These are phyloP conservation scores for Trichoderma simmonsii DNA, from an alignment of 2,329 filamentous ascomycete genomes.

Conservation along the genomic window DNA sequence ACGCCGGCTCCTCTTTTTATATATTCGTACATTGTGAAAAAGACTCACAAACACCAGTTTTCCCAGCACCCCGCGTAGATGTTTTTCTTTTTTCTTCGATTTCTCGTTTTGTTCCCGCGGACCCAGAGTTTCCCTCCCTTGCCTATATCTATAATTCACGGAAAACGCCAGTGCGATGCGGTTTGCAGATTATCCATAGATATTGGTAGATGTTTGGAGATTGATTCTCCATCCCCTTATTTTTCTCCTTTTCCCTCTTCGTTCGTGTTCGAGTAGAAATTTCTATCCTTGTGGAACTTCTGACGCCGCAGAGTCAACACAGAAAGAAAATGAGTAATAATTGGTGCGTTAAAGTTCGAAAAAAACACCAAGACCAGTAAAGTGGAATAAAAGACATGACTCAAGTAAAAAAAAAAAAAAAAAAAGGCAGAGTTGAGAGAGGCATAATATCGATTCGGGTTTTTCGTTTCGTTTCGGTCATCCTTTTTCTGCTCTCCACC, in stretches of 20 bases:
- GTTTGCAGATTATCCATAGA: constrained; percentile 23
- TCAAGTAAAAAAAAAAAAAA: not conserved
- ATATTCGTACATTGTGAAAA: constrained; percentile 8
- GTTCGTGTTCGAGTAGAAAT: constrained; percentile 18
- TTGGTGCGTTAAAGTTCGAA: constrained; percentile 10
- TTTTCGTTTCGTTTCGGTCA: constrained; percentile 2
- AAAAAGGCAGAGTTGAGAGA: constrained; percentile 19
- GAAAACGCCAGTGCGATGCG: constrained; percentile 35
- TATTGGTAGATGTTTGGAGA: constrained; percentile 8
- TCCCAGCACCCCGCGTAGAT: not conserved
- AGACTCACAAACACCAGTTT: not conserved
- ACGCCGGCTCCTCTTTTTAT: not conserved
- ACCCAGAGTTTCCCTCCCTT: constrained; percentile 16
- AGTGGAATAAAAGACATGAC: constrained; percentile 20
- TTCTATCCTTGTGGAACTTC: not conserved
- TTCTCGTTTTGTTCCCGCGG: not conserved
- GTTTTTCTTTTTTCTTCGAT: not conserved
- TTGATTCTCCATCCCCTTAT: too few relatives aligned
- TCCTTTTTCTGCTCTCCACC: not conserved
- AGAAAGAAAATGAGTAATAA: not conserved
- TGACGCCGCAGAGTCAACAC: not conserved
- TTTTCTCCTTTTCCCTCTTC: not conserved
- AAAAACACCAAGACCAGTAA: constrained; percentile 16
- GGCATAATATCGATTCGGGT: not conserved
- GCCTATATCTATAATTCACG: constrained; percentile 31